Conservation (phyloP, 75 land plant species). For the Chamaecyparis obtusa region DNA sequence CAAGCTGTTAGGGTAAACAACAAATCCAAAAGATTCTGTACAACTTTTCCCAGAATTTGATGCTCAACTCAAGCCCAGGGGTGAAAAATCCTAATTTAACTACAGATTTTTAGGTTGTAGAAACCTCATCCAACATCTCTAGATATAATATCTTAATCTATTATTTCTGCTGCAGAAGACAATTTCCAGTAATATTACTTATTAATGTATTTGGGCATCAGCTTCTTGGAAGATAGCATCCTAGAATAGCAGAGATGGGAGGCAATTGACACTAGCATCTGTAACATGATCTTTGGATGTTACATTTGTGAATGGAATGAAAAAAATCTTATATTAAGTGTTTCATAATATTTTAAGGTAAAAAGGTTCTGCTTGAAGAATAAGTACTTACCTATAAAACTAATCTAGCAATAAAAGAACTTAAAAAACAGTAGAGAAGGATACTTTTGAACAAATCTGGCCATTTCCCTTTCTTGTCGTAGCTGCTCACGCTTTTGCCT, state of each 20-base stretch:
- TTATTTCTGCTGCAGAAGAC: not conserved
- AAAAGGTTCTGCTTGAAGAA: not conserved
- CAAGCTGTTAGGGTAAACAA: slow-evolving; percentile 7
- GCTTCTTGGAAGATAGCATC: not conserved
- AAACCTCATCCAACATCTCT: not conserved
- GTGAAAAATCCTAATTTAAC: not conserved
- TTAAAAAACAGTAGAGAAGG: not conserved
- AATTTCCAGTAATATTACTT: not conserved
- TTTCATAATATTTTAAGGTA: not conserved
- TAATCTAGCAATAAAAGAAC: not conserved
- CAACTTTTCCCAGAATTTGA: not conserved
- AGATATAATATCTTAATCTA: not conserved
- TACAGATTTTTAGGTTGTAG: not conserved
- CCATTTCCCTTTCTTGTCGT: slow-evolving; percentile 93
- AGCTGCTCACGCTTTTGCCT: slow-evolving; percentile 82
- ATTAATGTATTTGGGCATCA: not conserved
- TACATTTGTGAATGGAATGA: not conserved
- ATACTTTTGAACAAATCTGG: slow-evolving; percentile 89
- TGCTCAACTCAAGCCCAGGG: not conserved
- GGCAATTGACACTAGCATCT: not conserved
- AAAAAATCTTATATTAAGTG: not conserved
- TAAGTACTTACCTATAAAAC: not conserved
- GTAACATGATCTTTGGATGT: not conserved
- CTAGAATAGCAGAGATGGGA: not conserved
- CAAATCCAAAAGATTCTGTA: not conserved